Base-by-base conservation (phyloP, 495 filamentous ascomycete genomes). In the Chaetomium fimeti region DNA sequence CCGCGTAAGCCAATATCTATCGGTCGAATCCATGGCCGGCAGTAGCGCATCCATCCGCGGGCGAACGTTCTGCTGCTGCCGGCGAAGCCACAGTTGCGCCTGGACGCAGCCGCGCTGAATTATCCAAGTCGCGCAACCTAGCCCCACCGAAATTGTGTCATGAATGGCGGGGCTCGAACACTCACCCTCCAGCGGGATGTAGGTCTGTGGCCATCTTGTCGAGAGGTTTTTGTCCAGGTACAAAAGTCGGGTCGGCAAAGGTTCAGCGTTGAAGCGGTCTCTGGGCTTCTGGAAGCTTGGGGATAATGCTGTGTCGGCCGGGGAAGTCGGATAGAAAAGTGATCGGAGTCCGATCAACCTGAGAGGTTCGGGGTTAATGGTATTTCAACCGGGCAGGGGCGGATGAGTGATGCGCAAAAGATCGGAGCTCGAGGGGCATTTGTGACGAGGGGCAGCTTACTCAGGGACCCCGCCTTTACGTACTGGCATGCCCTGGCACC, bases 181-280 rank as follows among this genome's bases (percentile, higher is more conserved):
- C 79, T 80, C 68, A 80, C 79, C 71, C 32, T 36, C 32, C 75
- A 66, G 57, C 38, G 43, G 57, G 32, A 61, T 75, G 72, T 60
- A 65, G 49, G 65, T 78, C 71, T 32, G 76, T 65, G 20, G 78
- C 73, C 78, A 81, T 81, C 73, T 69, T 78, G 73, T 73, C 65
- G 57, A 58, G 53, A 9, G 48, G 22, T 52, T 62, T 58, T n/a
- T 64, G 55, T 59, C 55, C 52, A 52, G 29, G 57, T 45, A 57
- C 22, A 9, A 20, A 20, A 18, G 22, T 27, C 16, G 29, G 36
- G 47, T 56, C n/a, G 20, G 52, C 48, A 57, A 38, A n/a, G 43
- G n/a, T n/a, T 28, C n/a, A 24, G 36, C 29, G 36, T 38, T 36
- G 27, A 43, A 57, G 53, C 20, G 55, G 43, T 40, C 27, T 40